A percentile compares a stretch with the other conserved stretches of the same genome.
Evolutionary conservation across 805 yeast genomes (phyloP).

Genomic region (Yamadazyma nakazawae): DNA sequence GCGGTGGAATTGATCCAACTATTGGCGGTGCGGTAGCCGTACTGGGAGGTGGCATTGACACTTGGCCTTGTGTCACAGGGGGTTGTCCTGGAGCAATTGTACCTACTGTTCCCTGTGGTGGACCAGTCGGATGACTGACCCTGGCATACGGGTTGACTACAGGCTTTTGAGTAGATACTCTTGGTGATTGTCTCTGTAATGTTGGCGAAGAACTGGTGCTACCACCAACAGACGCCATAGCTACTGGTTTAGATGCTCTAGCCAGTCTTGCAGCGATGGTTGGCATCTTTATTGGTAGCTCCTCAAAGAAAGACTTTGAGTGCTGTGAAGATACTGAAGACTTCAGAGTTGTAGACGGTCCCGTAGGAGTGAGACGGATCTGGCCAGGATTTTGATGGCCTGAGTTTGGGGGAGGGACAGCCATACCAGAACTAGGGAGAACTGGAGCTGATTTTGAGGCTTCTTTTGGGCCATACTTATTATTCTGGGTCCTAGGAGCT

Average conservation of each 20-base stretch:
- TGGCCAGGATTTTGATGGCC: not conserved
- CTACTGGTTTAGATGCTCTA: conserved; percentile 17
- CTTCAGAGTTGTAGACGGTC: not conserved
- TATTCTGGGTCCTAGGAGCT: conserved; percentile 27
- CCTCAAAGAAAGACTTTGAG: conserved; percentile 54
- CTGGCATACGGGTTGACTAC: conserved; percentile 28
- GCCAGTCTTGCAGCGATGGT: conserved; percentile 28
- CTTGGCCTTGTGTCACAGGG: not conserved
- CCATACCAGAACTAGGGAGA: not conserved
- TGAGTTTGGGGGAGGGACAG: not conserved
- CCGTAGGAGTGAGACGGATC: not conserved
- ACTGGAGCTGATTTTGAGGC: not conserved
- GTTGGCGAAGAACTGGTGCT: conserved; percentile 7
- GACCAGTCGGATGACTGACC: conserved; percentile 6
- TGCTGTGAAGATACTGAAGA: not conserved
- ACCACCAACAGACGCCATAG: conserved; percentile 8
- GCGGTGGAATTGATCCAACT: not conserved
- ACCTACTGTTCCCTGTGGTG: conserved; percentile 1
- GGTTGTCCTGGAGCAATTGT: not conserved
- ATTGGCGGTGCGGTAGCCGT: not conserved
- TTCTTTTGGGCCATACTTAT: conserved; percentile 10
- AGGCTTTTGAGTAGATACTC: conserved; percentile 14
- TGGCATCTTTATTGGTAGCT: conserved; percentile 45
- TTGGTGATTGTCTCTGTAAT: conserved; percentile 9
- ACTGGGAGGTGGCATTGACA: not conserved